Conservation (phyloP, 768 basidiomycete genomes). For the Coprinellus aureogranulatus region DNA sequence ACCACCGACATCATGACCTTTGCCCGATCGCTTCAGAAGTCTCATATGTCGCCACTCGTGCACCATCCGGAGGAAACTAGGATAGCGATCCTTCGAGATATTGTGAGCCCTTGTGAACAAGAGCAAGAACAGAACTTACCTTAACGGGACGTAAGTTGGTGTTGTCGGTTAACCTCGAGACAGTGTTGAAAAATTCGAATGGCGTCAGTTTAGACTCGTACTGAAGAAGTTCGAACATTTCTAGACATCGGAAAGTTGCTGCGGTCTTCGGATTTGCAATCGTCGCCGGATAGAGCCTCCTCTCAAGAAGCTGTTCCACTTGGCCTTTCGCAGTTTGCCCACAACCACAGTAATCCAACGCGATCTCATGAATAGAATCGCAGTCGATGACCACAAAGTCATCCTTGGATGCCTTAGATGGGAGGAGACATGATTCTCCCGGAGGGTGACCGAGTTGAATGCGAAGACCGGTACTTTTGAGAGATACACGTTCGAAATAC, state of each 20-base stretch:
- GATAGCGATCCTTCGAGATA: conserved; percentile 18
- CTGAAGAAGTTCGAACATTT: conserved; percentile 24
- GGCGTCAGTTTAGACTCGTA: conserved; percentile 26
- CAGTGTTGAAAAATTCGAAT: conserved; percentile 25
- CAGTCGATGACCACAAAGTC: conserved; percentile 26
- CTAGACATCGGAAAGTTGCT: conserved; percentile 23
- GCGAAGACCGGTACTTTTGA: background rate
- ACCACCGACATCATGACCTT: conserved; percentile 16
- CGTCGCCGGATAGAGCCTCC: conserved; percentile 24
- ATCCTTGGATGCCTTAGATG: conserved; percentile 5
- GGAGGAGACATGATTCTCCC: conserved; percentile 14
- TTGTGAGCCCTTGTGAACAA: background rate
- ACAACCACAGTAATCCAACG: conserved; percentile 30
- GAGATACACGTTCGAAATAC: background rate
- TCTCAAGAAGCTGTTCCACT: conserved; percentile 29
- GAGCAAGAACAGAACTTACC: conserved; percentile 7
- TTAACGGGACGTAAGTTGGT: conserved; percentile 13
- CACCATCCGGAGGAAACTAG: conserved; percentile 17
- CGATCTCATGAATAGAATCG: conserved; percentile 27
- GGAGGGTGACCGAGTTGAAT: background rate
- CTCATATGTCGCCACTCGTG: conserved; percentile 17
- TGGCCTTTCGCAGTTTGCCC: conserved; percentile 5
- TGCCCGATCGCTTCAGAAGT: conserved; percentile 16
- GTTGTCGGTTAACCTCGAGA: conserved; percentile 23
- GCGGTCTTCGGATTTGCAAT: conserved; percentile 21